phyloP scores from a whole-genome alignment of 352 stramenopile genomes.

The Globisporangium paddicum region DNA sequence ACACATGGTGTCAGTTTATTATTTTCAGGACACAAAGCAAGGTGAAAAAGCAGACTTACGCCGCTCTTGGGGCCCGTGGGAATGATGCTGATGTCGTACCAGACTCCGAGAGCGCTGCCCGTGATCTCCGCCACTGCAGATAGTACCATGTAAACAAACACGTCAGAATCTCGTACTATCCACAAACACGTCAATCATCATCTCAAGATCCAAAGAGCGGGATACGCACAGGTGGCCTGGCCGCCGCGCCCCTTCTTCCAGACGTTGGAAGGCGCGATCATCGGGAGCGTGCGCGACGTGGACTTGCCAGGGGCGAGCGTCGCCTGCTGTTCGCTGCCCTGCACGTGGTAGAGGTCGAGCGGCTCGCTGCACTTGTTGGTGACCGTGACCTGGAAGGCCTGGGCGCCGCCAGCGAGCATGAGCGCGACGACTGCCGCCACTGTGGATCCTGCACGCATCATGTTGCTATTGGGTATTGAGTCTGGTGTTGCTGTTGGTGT shows the following conservation, averaged over 20 bases:
- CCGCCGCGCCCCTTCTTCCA: slow-evolving; percentile 45
- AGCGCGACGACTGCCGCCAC: slow-evolving; percentile 1
- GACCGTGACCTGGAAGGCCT: slow-evolving; percentile 45
- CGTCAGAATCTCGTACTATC: neutral
- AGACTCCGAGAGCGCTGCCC: slow-evolving; percentile 25
- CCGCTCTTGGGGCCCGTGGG: slow-evolving; percentile 30
- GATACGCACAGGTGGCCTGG: slow-evolving; percentile 52
- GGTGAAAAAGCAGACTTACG: neutral
- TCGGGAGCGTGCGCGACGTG: slow-evolving; percentile 22
- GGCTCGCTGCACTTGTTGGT: slow-evolving; percentile 46
- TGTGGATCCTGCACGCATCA: slow-evolving; percentile 4
- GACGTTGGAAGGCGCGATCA: slow-evolving; percentile 32
- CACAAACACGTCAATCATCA: neutral
- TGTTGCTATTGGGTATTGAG: neutral
- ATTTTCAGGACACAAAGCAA: neutral
- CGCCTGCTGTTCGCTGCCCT: slow-evolving; percentile 20
- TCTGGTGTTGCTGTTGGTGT: neutral
- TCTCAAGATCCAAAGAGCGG: neutral
- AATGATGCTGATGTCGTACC: slow-evolving; percentile 77
- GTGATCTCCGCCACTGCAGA: slow-evolving; percentile 64
- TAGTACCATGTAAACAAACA: slow-evolving; percentile 10
- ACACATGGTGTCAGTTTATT: neutral
- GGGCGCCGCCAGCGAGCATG: slow-evolving; percentile 19
- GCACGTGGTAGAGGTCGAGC: slow-evolving; percentile 37
- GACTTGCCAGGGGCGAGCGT: slow-evolving; percentile 25